These are phyloP conservation scores for Solanum dulcamara DNA, from an alignment of 257 asterid species.

Conservation along the genomic window DNA sequence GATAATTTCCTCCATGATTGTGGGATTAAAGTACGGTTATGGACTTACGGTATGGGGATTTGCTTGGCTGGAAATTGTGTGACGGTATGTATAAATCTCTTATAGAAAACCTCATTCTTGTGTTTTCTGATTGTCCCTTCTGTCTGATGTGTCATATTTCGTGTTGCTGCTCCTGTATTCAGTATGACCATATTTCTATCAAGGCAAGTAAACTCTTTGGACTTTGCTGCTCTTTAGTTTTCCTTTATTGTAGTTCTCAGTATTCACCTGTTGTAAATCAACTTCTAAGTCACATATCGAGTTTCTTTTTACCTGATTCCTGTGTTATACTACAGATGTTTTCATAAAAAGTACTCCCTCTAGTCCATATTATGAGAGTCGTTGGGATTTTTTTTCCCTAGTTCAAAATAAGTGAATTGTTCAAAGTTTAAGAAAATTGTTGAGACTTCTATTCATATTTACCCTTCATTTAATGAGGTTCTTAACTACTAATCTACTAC, in stretches of 20 bases:
- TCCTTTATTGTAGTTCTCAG: neutral
- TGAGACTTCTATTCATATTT: too few relatives aligned
- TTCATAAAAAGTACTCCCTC: neutral
- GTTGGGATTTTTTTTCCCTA: neutral
- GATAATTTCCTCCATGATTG: neutral
- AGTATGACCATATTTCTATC: neutral
- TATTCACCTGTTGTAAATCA: neutral
- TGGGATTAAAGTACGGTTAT: neutral
- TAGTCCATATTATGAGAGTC: neutral
- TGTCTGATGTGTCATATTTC: neutral
- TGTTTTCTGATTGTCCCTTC: neutral
- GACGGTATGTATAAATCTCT: neutral
- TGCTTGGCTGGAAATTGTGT: neutral
- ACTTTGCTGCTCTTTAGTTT: neutral
- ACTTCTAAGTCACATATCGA: neutral
- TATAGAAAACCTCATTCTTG: neutral
- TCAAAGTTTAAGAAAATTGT: neutral
- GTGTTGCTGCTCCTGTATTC: neutral
- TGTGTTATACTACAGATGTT: neutral
- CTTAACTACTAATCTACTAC: neutral
- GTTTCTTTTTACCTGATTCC: neutral
- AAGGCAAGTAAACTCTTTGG: neutral
- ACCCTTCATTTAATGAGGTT: neutral
- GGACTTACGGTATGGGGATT: neutral
- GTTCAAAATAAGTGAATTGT: neutral